phyloP scores from a whole-genome alignment of 208 protist genomes.

The Acanthamoeba sp. region DNA sequence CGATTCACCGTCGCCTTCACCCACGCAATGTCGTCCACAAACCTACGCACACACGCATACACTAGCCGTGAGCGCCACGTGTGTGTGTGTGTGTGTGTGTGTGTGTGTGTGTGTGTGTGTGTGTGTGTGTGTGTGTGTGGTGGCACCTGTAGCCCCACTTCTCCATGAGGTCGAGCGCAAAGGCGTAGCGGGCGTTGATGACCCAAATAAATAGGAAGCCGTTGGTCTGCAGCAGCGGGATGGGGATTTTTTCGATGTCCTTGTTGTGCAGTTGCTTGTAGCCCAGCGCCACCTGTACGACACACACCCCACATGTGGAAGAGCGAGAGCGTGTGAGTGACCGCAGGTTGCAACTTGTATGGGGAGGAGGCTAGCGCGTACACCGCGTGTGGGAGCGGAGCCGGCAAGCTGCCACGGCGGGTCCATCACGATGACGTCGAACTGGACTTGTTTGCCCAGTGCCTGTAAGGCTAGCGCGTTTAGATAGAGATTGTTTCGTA shows the following conservation, averaged over 20 bases:
- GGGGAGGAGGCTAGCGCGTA: not conserved
- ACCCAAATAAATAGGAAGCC: constrained; percentile 90
- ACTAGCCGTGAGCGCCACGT: not conserved
- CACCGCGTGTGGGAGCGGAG: constrained; percentile 83
- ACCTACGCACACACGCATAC: constrained; percentile 40
- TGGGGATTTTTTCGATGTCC: constrained; percentile 83
- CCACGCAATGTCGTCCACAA: constrained; percentile 87
- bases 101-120: not conserved
- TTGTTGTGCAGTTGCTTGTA: constrained; percentile 86
- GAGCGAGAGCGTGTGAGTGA: not conserved
- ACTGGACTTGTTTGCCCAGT: constrained; percentile 79
- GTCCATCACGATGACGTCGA: constrained; percentile 90
- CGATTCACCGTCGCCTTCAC: constrained; percentile 88
- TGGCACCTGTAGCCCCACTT: constrained; percentile 88
- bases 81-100: too few species aligned
- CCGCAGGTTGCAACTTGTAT: not conserved
- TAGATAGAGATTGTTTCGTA: too few species aligned
- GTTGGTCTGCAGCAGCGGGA: constrained; percentile 81
- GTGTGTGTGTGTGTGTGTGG: not conserved
- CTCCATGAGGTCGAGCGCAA: constrained; percentile 84
- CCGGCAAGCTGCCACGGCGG: constrained; percentile 89
- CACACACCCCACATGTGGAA: too few species aligned
- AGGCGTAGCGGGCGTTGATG: constrained; percentile 87
- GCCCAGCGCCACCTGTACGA: constrained; percentile 84
- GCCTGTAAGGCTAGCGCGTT: constrained; percentile 6